Percentiles rank a stretch among this genome's conserved stretches.
These are phyloP conservation scores for Fraxinus excelsior DNA, from an alignment of 257 asterid species.

Conservation along the genomic window DNA sequence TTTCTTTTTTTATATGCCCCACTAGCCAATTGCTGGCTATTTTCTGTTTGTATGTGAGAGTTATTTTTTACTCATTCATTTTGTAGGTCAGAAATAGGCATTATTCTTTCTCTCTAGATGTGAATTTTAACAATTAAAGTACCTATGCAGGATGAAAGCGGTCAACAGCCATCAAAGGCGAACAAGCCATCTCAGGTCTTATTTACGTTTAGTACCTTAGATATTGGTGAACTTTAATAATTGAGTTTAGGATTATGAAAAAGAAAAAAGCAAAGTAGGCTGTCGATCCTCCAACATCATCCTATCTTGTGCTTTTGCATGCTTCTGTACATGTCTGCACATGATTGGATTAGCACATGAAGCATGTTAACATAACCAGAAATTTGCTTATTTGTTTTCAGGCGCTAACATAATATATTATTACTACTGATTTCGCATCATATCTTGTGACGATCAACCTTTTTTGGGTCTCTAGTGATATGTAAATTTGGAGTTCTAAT, in stretches of 20 bases:
- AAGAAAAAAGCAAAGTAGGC: background rate
- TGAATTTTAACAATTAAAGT: constrained; percentile 20
- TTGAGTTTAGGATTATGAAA: background rate
- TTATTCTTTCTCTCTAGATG: background rate
- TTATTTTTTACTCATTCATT: background rate
- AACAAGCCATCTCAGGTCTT: constrained; percentile 13
- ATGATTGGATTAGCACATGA: background rate
- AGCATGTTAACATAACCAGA: background rate
- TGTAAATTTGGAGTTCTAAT: constrained; percentile 1
- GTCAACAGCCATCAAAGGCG: constrained; percentile 57
- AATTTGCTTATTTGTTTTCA: background rate
- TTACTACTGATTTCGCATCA: constrained; percentile 1
- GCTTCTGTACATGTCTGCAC: background rate
- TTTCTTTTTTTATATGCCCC: background rate
- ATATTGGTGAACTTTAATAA: constrained; percentile 1
- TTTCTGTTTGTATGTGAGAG: background rate
- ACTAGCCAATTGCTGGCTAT: background rate
- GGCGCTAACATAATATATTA: background rate
- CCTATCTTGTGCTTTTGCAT: background rate
- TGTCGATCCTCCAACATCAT: constrained; percentile 1
- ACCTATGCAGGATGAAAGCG: constrained; percentile 53
- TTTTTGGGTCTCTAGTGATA: constrained; percentile 2
- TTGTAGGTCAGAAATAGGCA: background rate
- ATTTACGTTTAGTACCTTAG: background rate
- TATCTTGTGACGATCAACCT: background rate